Base-by-base conservation (phyloP, 129 eudicot species). In the Chrysanthemum makinoi region DNA sequence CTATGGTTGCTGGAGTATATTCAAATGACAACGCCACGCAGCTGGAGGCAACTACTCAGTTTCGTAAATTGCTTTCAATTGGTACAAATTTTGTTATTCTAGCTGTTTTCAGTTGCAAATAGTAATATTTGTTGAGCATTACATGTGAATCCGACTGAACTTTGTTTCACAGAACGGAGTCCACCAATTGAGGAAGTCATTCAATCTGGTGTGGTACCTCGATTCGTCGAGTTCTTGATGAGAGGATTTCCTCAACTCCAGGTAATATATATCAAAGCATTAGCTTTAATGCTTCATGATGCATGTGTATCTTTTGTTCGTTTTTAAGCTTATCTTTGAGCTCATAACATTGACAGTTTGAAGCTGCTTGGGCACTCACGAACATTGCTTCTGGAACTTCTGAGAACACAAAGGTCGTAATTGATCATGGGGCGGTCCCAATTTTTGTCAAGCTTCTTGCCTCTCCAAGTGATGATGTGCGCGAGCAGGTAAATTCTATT, bases 361-460 rank as follows among this genome's bases (percentile, higher is more conserved):
- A 92, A 75, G 98, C 98, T 72, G 98, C 96, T 24, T 89, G 98
- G 96, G 95, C 96, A 11, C 95, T 92, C 56, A 92, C 98, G 35
- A 86, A 89, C 80, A 86, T 92, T 75, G 95, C 98, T 53, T 89
- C 98, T 20, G 98, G 98, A 28, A 92, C 98, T 58, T 86, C 96
- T 1, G 96, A 92, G 60, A 72, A 89, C 68, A 92, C 98, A 17
- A 84, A 82, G 75, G 95, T 89, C 18, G 98, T 92, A 43, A 78
- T 92, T 62, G 88, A 92, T 63, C 89, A 84, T 80, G 96, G 95
- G 19, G 95, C 95, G 6, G 89, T 89, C 51, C 98, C 98, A 7
- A 83, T 86, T 60, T 89, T 89, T 81, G 95, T 86, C 12, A 87
- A 86, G 79, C 96, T 92, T 77, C 91, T 92, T 43, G 80, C 67